Base-by-base conservation (phyloP, 176 grass and related monocot species). In the Aegilops bicornis region DNA sequence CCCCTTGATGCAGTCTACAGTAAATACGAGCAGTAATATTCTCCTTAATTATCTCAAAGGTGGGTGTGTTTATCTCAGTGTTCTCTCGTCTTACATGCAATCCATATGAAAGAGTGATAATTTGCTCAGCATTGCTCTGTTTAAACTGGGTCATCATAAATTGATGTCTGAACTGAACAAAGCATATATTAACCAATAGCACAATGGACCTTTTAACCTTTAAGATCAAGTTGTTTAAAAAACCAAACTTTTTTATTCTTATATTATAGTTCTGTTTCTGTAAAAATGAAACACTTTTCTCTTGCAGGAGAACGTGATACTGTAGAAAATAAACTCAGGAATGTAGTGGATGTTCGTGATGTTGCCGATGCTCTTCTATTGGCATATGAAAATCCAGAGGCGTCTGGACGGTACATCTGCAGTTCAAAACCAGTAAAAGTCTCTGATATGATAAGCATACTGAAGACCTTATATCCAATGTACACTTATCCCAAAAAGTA, bases 301-400 rank as follows among this genome's bases (percentile, higher is more conserved):
- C 63, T 68, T 56, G 9, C 82, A 91, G 89, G 82, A 61, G 82
- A 88, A 13, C 37, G 3, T 7, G 82, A 88, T 11, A 85, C 86
- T 5, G 50, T 88, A 5, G 82, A 91, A 69, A 88, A 88, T 71
- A 85, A 19, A 64, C 19, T 81, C 23, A 23, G 47, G 30, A 91
- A 73, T 63, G 4, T 85, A 42, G 89, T 91, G 69, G 82, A 91
- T 91, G 77, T 85, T 22, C 85, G 89, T 32, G 89, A 91, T 77
- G 82, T 85, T 61, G 85, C 85, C 22, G 70, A 88, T 70, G 89
- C 89, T 91, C 85, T 91, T 81, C 69, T 91, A 63, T 69, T 91
- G 61, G 6, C 50, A 16, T 91, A 85, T 29, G 85, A 88, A 91
- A 87, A 87, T 6, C 1, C 69, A 84, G 89, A 80, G 48, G 68